Base-by-base conservation (phyloP, 306 rosid genomes). In the Dryas alaskensis region DNA sequence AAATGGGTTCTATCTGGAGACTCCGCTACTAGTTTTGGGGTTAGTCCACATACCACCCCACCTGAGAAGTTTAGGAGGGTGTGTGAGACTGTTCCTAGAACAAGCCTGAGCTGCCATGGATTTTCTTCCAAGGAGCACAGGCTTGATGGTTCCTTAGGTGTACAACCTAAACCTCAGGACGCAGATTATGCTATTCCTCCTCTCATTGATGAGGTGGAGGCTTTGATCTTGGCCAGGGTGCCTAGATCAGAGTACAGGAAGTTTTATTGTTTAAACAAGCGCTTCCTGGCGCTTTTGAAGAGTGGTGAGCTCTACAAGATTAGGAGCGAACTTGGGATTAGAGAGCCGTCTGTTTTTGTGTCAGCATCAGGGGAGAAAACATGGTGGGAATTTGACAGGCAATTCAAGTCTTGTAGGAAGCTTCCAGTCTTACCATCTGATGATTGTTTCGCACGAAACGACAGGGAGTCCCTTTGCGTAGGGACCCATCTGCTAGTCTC, bases 401-500 rank as follows among this genome's bases (percentile, higher is more conserved):
- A 85, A 48, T 88, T 85, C 81, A 78, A 44, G 70, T 73, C 83
- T 4, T 83, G 86, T 31, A 80, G 78, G 65, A 84, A 68, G 81
- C 91, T 93, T 25, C 98, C 97, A 0, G 27, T 47, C 17, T 78
- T 93, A 40, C 89, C 86, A 27, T 84, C 96, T 2, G 96, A 91
- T 48, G 40, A 74, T 3, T 72, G 58, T 61, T 91, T 93, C 57
- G 69, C 74, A 69, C 46, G 9, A 8, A 84, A 87, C 3, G 96
- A 89, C 52, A 93, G 90, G 51, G 97, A 93, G 70, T 87, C 98
- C 4, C 83, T 89, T 19, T 84, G 87, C 72, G 94, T 89, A 43
- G 97, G 98, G 37, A 86, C 97, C 7, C 86, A 91, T 73, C 87
- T 93, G 0, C 75, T 93, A 2, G 93, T 91, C 5, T 89, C 89